Base-by-base conservation (phyloP, 768 basidiomycete genomes). In the Macrolepiota dolichaula region DNA sequence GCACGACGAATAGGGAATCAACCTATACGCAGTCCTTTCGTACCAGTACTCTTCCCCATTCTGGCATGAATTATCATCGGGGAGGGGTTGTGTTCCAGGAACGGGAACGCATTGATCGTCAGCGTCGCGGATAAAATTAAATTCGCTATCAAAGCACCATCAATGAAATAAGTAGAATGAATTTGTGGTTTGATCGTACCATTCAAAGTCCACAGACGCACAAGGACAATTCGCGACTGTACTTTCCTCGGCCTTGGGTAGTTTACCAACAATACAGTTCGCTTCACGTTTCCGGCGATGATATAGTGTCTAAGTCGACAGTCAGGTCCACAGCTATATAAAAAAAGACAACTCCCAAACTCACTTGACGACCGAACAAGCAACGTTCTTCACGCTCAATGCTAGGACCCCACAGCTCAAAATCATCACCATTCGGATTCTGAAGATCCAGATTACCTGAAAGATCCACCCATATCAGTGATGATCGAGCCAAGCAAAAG, bases 361-460 rank as follows among this genome's bases (percentile, higher is more conserved):
- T 42, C 55, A 92, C 94, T 83, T 93, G 91, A 61, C 91, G 84
- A 22, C 97, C 97, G 65, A 98, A 99, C 27, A 98, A 76, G 74
- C 97, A 99, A 7, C 78, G 77, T 69, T 98, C 95, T 36, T 82
- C 76, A n/a, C 97, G 85, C 50, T 87, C 87, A 69, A 96, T 90
- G 61, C 91, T 92, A 0, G 96, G 97, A 70, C 91, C 94, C 97
- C 97, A 98, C 1, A 97, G 75, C 71, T 98, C 96, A 70, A 98
- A 98, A 75, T 99, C 97, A 69, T 98, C 96, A 40, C 88, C 76
- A 17, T 80, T 81, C 6, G 95, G 88, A 67, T 97, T 76, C 1
- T 94, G 82, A 4, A 82, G 54, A 62, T 81, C 84, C 50, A 96
- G 74, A 1, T 79, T 74, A 72, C 96, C 95, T 96, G 63, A 1